A percentile compares a stretch with the other conserved stretches of the same genome.
Conservation (phyloP, 257 asterid species). For the Fraxinus pennsylvanica region DNA sequence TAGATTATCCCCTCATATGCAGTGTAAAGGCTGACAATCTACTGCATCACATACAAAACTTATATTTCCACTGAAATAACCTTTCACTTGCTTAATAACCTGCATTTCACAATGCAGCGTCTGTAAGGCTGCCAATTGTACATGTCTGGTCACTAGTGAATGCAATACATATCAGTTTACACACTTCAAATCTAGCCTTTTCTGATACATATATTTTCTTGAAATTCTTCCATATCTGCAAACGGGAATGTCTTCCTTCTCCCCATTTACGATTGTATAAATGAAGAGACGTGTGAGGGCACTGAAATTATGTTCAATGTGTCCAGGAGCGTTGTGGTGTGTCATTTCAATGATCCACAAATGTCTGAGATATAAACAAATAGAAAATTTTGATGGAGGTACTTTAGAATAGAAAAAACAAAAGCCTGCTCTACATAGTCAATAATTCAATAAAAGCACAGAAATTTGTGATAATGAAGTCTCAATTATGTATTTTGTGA, state of each 20-base stretch:
- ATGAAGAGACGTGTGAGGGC: neutral
- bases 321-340: neutral
- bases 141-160: neutral
- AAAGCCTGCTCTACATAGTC: neutral
- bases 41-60: neutral
- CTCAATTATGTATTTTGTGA: neutral
- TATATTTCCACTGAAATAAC: constrained; percentile 7
- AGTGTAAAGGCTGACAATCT: no score
- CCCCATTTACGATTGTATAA: neutral
- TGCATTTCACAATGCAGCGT: neutral
- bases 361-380: neutral
- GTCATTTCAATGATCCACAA: neutral
- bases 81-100: constrained; percentile 1
- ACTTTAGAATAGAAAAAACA: neutral
- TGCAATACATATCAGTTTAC: neutral
- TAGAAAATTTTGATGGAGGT: neutral
- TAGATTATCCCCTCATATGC: no score
- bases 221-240: neutral
- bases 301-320: neutral
- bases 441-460: neutral
- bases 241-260: neutral
- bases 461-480: neutral
- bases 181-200: neutral
- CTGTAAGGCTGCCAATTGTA: neutral
- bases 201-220: neutral